These are phyloP conservation scores for Akanthomyces lecanii DNA, from an alignment of 2,329 filamentous ascomycete species.

Conservation along the genomic window DNA sequence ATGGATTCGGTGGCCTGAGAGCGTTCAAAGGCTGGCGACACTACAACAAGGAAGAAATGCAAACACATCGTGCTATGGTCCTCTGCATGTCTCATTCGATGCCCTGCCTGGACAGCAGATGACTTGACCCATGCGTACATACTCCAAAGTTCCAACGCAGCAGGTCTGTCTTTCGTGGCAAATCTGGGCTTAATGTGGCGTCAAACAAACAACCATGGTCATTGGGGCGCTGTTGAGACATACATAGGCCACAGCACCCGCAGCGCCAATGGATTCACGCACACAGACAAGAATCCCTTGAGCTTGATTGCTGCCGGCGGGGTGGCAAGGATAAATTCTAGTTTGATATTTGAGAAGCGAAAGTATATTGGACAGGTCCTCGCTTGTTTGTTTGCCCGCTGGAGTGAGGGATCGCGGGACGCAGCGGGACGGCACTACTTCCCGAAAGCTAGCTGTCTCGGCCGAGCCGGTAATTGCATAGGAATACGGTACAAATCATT, in stretches of 20 bases:
- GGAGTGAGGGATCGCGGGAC: no score
- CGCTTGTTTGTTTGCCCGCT: no score
- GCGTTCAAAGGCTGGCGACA: not conserved
- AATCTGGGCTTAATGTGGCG: not conserved
- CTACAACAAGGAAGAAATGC: not conserved
- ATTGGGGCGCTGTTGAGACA: not conserved
- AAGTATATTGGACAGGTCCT: no score
- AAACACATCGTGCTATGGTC: not conserved
- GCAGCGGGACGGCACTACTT: no score
- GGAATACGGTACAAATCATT: no score
- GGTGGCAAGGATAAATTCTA: no score
- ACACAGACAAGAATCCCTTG: no score
- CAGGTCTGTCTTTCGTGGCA: not conserved
- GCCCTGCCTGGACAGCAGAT: not conserved
- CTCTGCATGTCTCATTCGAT: not conserved
- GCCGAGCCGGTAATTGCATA: no score
- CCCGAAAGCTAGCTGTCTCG: no score
- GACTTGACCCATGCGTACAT: not conserved
- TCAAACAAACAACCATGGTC: not conserved
- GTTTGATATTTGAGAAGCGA: no score
- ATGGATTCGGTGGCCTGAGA: no score
- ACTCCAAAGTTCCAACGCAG: not conserved
- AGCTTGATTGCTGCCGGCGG: no score
- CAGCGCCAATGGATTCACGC: not conserved
- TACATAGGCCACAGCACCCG: not conserved